Evolutionary conservation across 2,329 filamentous ascomycete genomes (phyloP), one percentile per base, ranked within the genome.

Genomic region (Calonectria leucothoes): DNA sequence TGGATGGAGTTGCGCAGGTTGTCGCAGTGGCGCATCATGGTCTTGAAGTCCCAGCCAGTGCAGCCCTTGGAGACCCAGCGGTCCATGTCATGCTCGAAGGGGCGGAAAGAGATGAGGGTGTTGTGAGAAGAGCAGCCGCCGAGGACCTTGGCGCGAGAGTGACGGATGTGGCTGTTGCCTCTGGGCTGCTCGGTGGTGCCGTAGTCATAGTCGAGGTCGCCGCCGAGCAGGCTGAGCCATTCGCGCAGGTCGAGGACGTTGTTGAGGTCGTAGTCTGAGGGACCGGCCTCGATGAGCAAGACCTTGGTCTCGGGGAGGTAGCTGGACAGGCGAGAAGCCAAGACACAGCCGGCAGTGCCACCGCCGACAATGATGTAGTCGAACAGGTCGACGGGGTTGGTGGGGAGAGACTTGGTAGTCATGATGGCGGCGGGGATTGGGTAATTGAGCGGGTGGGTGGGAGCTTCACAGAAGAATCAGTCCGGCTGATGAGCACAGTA

Each of bases 81-180:
- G 82, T 94, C 90, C 86, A 94, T 91, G 85, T 98, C 95, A 84
- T 97, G 96, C 84, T 95, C 92, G 82, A 98, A 97, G 10, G 95
- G 95, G 31, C 95, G 92, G 91, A 98, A 98, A 23, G 94, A 97
- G 84, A 98, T 98, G 80, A 98, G 89, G 25, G 95, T 98, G 87
- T 98, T 98, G 89, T 98, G 95, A 73, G 94, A 96, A 55, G 95
- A 97, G 89, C 95, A 98, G 78, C 95, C 95, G 78, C 95, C 95
- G 35, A 98, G 90, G 48, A 98, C 95, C 88, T 98, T 98, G 76
- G 95, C 95, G 75, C 95, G 93, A 17, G 95, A 97, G 87, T 98
- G 95, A 77, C 95, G 93, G 86, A 98, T 98, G 86, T 95, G 91
- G 70, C 94, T 97, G 88, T 98, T 98, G 82, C 95, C 95, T 87